These are phyloP conservation scores for Parvularia atlantis DNA, from an alignment of 78 protist species.

Conservation along the genomic window DNA sequence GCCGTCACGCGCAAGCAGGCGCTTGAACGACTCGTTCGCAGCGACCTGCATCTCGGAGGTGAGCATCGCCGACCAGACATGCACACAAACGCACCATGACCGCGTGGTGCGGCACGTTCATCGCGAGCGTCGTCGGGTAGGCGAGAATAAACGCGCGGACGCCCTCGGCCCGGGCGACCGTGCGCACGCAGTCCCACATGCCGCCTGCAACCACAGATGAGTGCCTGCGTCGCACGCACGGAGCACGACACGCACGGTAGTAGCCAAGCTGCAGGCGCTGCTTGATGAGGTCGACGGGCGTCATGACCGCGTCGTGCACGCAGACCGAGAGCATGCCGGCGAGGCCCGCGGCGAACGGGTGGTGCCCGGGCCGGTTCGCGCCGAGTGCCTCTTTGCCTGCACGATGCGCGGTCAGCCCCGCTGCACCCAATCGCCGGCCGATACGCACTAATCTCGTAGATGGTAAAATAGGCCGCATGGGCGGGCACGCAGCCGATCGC, in stretches of 20 bases:
- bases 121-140: conserved; percentile 10
- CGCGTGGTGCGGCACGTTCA: conserved; percentile 10
- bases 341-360: no score
- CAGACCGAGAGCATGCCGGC: no score
- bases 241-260: no score
- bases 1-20: background rate
- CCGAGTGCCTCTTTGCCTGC: no score
- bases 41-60: no score
- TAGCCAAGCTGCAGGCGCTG: conserved; percentile 21
- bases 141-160: background rate
- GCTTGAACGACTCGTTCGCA: conserved; percentile 5
- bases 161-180: background rate
- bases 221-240: no score
- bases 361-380: no score
- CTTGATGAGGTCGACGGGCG: conserved; percentile 38
- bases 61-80: no score
- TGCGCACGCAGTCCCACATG: conserved; percentile 1
- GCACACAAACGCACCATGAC: no score
- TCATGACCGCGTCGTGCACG: conserved; percentile 23
- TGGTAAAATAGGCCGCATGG: conserved; percentile 22
- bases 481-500: conserved; percentile 16
- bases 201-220: no score
- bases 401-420: no score
- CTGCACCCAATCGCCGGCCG: no score
- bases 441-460: conserved; percentile 4